Evolutionary conservation across 106 monocot species (phyloP).

Genomic region (Chionographis japonica): DNA sequence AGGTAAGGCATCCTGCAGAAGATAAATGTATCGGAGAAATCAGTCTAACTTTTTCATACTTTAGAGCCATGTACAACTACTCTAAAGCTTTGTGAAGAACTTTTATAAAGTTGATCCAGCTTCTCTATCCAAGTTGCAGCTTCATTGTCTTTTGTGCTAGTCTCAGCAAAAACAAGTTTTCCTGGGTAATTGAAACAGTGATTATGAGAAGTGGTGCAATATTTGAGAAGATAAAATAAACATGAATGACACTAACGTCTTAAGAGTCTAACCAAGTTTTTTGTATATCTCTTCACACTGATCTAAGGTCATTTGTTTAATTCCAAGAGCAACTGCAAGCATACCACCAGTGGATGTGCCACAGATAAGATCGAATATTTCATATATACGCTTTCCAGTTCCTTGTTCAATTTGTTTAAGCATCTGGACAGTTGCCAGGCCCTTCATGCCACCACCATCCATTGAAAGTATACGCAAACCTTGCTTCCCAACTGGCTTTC

Average conservation of each 20-base stretch:
- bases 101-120: slow-evolving; percentile 95
- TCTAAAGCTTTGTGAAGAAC: slow-evolving; percentile 97
- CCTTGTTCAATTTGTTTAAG: slow-evolving; percentile 95
- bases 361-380: slow-evolving; percentile 96
- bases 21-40: background rate
- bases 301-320: slow-evolving; percentile 88
- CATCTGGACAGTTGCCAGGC: slow-evolving; percentile 89
- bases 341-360: slow-evolving; percentile 99
- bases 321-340: slow-evolving; percentile 94
- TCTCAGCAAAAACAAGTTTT: slow-evolving; percentile 94
- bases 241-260: background rate
- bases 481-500: slow-evolving; percentile 61
- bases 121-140: slow-evolving; percentile 95
- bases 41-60: slow-evolving; percentile 30
- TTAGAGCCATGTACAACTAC: slow-evolving; percentile 99
- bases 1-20: slow-evolving; percentile 7
- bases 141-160: slow-evolving; percentile 86
- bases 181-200: slow-evolving; percentile 39
- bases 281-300: slow-evolving; percentile 98
- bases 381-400: slow-evolving; percentile 91
- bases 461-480: slow-evolving; percentile 90
- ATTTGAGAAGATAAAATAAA: background rate
- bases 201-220: slow-evolving; percentile 5
- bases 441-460: slow-evolving; percentile 99
- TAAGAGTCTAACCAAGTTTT: slow-evolving; percentile 54